Conservation (phyloP, 2,329 filamentous ascomycete species). For the Colletotrichum melonis region DNA sequence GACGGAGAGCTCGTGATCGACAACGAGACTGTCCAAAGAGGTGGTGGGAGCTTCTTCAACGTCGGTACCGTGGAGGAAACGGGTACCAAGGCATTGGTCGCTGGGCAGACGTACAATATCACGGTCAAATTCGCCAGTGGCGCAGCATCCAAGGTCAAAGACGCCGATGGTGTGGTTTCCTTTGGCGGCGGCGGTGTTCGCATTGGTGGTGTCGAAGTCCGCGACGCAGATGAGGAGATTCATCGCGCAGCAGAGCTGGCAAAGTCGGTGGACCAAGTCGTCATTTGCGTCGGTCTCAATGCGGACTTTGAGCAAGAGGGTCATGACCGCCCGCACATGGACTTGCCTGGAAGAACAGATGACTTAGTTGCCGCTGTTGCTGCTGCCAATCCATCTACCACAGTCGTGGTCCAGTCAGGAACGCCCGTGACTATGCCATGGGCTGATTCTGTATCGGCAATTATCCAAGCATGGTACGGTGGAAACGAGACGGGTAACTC, state of each 20-base stretch:
- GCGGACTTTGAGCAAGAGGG: conserved; percentile 56
- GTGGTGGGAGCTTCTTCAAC: conserved; percentile 43
- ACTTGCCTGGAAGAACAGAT: conserved; percentile 69
- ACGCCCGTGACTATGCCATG: conserved; percentile 63
- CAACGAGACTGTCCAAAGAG: conserved; percentile 47
- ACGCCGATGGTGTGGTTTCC: not conserved
- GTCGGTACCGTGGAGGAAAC: conserved; percentile 46
- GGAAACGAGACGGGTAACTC: conserved; percentile 40
- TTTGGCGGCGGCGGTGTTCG: conserved; percentile 12
- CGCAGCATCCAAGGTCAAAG: conserved; percentile 36
- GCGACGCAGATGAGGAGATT: conserved; percentile 29
- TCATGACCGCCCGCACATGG: conserved; percentile 76
- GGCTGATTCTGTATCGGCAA: conserved; percentile 56
- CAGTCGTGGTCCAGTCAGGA: conserved; percentile 68
- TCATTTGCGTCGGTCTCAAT: conserved; percentile 66
- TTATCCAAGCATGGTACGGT: conserved; percentile 42
- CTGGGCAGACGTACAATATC: conserved; percentile 43
- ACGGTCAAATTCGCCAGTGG: conserved; percentile 42
- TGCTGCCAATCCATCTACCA: conserved; percentile 64
- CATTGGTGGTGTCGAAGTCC: conserved; percentile 8
- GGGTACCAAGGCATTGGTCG: conserved; percentile 37
- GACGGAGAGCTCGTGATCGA: conserved; percentile 46
- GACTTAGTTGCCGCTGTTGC: conserved; percentile 65
- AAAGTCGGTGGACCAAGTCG: conserved; percentile 66
- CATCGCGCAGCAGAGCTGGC: conserved; percentile 49